phyloP scores from a whole-genome alignment of 768 basidiomycete species.

The Artomyces pyxidatus region DNA sequence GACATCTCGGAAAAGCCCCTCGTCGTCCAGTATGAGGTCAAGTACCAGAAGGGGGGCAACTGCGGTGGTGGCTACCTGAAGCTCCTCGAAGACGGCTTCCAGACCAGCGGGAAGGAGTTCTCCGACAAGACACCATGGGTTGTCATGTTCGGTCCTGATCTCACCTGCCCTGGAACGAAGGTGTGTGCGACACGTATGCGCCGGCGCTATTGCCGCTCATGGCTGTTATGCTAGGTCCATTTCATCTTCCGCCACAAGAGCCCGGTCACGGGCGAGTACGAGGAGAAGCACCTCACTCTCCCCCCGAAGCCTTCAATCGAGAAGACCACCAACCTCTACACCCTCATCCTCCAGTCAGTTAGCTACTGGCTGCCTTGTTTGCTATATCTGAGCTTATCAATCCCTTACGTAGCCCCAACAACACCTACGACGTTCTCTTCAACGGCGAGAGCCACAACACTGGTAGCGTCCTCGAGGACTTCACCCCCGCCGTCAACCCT shows the following conservation, averaged over 20 bases:
- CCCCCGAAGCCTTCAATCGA: conserved; percentile 81
- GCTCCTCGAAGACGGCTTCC: conserved; percentile 89
- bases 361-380: no score
- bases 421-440: conserved; percentile 87
- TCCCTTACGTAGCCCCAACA: conserved; percentile 59
- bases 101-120: conserved; percentile 88
- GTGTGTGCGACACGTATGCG: conserved; percentile 28
- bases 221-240: conserved; percentile 55
- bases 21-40: conserved; percentile 97
- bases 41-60: conserved; percentile 98
- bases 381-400: no score
- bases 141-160: conserved; percentile 96
- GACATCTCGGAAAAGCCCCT: conserved; percentile 80
- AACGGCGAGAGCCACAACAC: conserved; percentile 76
- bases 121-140: conserved; percentile 91
- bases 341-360: conserved; percentile 82
- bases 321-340: conserved; percentile 91
- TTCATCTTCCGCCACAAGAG: conserved; percentile 99
- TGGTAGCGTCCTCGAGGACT: conserved; percentile 89
- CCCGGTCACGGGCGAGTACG: conserved; percentile 85
- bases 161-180: conserved; percentile 90
- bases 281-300: conserved; percentile 90
- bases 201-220: neutral
- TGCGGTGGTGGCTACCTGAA: conserved; percentile 99
- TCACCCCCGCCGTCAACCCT: conserved; percentile 90